Evolutionary conservation across 164 flowering plant genomes (phyloP), one percentile per base, ranked within the genome.

Genomic region (Vitis riparia): DNA sequence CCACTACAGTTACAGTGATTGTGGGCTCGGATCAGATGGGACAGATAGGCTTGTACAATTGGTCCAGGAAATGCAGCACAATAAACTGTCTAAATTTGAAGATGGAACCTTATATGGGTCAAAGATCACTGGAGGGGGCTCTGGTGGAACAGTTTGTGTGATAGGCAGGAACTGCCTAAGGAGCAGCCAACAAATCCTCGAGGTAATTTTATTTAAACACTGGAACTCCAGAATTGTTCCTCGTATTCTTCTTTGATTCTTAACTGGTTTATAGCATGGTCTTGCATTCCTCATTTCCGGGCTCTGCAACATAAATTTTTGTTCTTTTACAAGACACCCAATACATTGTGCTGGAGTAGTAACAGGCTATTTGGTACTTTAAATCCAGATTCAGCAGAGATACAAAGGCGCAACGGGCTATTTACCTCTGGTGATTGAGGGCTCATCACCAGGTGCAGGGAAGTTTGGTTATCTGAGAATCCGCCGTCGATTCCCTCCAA

Each of bases 371-470:
- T 32, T 62, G 68, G 49, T n/a, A 32, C 47, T 52, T 52, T 16
- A 15, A 27, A 29, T 63, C 47, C 94, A 95, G 99, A 85, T 93
- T 79, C 94, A 89, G 79, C 90, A 85, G 76, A 85, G 80, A 74
- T 91, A 93, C 85, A 88, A 87, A 81, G 83, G 61, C 30, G 98
- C 97, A 12, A 95, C 98, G 0, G 97, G 98, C 8, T 89, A 89
- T 73, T 50, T 83, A 83, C 97, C 99, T 6, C 82, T 81, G 70
- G 19, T 93, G 58, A 89, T 93, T 62, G 99, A 95, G 68, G 99
- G 99, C 51, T 95, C 99, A 12, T 95, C 99, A 1, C 99, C 98
- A 9, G 99, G 99, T 50, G 98, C 99, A 13, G 97, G 97, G 17
- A 95, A 75, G 72, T 95, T 95, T 59, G 99, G 99, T 10, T 81